Evolutionary conservation across 2,329 filamentous ascomycete genomes (phyloP).

Genomic region (Trichophaea hybrida): DNA sequence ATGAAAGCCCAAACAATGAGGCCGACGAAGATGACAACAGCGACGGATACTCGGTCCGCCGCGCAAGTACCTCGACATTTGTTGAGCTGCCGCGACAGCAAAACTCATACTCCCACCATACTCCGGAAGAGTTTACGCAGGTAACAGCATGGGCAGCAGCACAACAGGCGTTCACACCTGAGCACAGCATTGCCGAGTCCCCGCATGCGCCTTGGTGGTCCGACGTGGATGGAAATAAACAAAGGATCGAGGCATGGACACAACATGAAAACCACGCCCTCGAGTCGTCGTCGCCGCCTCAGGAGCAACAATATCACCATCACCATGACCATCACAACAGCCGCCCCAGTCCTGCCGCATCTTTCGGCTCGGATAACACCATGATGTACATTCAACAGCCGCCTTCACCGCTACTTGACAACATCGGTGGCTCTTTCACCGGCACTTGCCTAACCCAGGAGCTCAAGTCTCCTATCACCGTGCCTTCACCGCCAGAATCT

Average conservation of each 20-base stretch:
- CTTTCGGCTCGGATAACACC: background rate
- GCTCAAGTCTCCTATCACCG: background rate
- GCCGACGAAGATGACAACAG: background rate
- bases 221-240: background rate
- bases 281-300: background rate
- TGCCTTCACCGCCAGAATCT: constrained; percentile 20
- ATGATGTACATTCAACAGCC: constrained; percentile 14
- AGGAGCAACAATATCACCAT: background rate
- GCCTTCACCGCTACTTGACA: constrained; percentile 15
- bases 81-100: background rate
- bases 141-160: background rate
- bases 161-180: background rate
- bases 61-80: constrained; percentile 12
- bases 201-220: background rate
- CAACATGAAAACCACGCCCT: background rate
- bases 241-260: background rate
- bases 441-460: background rate
- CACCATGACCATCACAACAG: background rate
- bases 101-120: background rate
- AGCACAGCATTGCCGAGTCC: constrained; percentile 1
- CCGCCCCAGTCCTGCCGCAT: background rate
- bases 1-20: constrained; percentile 1
- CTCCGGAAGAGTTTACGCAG: background rate
- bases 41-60: constrained; percentile 13
- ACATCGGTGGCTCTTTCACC: constrained; percentile 6